phyloP scores from a whole-genome alignment of 2,329 filamentous ascomycete species.

The Scedosporium dehoogii region DNA sequence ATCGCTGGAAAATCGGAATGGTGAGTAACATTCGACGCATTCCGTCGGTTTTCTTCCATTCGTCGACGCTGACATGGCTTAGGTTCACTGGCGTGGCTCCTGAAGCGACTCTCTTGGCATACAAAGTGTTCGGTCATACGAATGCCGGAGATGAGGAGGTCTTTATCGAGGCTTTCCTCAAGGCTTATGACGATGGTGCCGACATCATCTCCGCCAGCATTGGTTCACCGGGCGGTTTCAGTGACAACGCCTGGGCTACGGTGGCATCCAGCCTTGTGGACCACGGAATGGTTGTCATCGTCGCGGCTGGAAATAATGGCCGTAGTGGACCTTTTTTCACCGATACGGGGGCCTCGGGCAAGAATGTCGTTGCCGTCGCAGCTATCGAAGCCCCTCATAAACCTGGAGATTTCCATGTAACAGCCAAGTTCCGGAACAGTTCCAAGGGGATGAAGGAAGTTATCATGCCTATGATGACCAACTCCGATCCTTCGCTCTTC shows the following conservation, averaged over 20 bases:
- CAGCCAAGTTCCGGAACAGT: not conserved
- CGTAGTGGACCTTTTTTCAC: slow-evolving; percentile 35
- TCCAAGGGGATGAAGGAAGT: not conserved
- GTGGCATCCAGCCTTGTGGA: slow-evolving; percentile 29
- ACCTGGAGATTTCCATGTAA: not conserved
- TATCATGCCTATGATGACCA: not conserved
- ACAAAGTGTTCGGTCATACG: slow-evolving; percentile 10
- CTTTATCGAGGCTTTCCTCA: slow-evolving; percentile 24
- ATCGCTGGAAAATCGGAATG: slow-evolving; percentile 10
- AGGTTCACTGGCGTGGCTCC: slow-evolving; percentile 14
- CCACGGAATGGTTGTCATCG: slow-evolving; percentile 36
- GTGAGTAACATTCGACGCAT: not conserved
- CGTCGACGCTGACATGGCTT: not conserved
- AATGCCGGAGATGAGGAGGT: slow-evolving; percentile 16
- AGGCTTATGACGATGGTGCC: slow-evolving; percentile 22
- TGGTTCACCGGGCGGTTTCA: slow-evolving; percentile 26
- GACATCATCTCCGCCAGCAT: slow-evolving; percentile 34
- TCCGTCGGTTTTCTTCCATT: not conserved
- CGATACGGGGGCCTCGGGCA: slow-evolving; percentile 28
- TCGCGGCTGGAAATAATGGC: slow-evolving; percentile 43
- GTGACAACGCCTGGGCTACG: slow-evolving; percentile 30
- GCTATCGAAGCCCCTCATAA: slow-evolving; percentile 20
- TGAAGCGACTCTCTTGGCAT: slow-evolving; percentile 12
- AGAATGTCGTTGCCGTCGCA: slow-evolving; percentile 32
- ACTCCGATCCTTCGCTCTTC: slow-evolving; percentile 14